Base-by-base conservation (phyloP, 1,139 yeast genomes). In the Hyphopichia khmerensis region DNA sequence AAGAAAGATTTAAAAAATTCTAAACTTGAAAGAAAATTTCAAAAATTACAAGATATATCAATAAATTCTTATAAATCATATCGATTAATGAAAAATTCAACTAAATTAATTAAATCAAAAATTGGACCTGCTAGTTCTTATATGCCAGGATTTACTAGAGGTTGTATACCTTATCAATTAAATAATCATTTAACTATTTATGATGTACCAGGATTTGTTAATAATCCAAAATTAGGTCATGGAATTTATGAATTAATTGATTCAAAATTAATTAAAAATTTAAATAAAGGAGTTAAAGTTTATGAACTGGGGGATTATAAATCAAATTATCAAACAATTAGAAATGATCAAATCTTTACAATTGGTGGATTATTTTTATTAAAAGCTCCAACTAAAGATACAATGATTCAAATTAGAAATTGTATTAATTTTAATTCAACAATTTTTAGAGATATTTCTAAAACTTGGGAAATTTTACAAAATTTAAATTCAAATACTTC, bases 291-390 rank as follows among this genome's bases (percentile, higher is more conserved):
- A 1, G 56, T 48, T 8, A 56, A 63, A 29, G 57, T 72, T 21
- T 59, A 53, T 47, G 61, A 65, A 30, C 56, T 58, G 18, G 76
- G 76, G 3, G 57, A 56, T 2, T 70, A 72, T 48, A 52, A 59
- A 18, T 57, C 75, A 2, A 47, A 49, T n/a, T 74, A 72, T 50
- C 56, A 56, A 0, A 65, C 81, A 0, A 50, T 76, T 3, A 69
- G 64, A 38, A 74, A 73, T 7, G 76, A 75, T 1, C 71, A 72
- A 38, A 67, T 78, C 18, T 59, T 75, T 27, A 74, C 82, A 1
- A 61, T 80, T 18, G 90, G 87, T 9, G 93, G 95, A 0, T 51
- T 84, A 0, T 74, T 82, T 41, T 82, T 73, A 51, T 46, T 85
- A 18, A 52, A 58, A 18, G 55, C 66, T 9, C 76, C 78, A 0